Evolutionary conservation across 441 rosid species (phyloP), one percentile per base, ranked within the genome.

Genomic region (Kokia cookei): DNA sequence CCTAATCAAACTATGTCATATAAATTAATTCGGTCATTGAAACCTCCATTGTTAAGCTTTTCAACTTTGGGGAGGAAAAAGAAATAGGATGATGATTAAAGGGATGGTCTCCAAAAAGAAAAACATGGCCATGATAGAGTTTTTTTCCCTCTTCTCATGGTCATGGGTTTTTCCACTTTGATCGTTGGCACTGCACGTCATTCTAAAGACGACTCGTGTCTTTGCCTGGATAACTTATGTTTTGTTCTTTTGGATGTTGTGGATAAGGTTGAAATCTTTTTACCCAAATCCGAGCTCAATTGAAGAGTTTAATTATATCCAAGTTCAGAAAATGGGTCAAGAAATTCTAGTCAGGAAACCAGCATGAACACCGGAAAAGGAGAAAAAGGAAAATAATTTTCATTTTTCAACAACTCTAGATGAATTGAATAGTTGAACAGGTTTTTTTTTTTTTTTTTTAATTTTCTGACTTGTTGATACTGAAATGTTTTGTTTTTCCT

Each of bases 51-150:
- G 42, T 7, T 67, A 15, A 48, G 62, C 75, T 57, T 77, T 71
- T 58, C 5, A 53, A 43, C 59, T 54, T 76, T 75, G 45, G 60
- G 37, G 7, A 7, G 58, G 19, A 17, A 57, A 57, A 57, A 55
- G 45, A 59, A 71, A 32, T 32, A 59, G 48, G 15, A 42, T 26
- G 42, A 67, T 27, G 43, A 58, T 58, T 29, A 12, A 26, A 11
- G 22, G 53, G 37, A 7, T 68, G 48, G 73, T 75, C 77, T 7
- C 42, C 67, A 29, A 24, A 76, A 69, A 62, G 64, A 61, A 76
- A 37, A 51, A 69, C 69, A 69, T 22, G 14, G 12, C 37, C 42
- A 47, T 58, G 2, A 75, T 58, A 67, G 17, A 42, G 72, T 35
- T 43, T 55, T 65, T 32, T 32, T 50, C 45, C 45, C 37, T 17